phyloP scores from a whole-genome alignment of 23 red algal genomes.

The Cyanidium caldarium region DNA sequence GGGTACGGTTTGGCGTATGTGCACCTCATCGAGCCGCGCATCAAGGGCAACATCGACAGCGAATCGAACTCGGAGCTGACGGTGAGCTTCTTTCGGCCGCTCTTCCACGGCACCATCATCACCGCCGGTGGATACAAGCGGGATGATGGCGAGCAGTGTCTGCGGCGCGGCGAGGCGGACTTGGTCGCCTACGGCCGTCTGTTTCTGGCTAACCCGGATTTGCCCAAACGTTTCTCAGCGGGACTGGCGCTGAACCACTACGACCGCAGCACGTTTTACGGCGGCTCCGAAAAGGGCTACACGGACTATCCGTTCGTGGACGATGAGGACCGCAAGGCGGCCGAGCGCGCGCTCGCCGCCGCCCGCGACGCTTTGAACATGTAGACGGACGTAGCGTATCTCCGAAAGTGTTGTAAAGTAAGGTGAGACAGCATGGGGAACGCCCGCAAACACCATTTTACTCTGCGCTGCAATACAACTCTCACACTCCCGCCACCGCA shows the following conservation, averaged over 20 bases:
- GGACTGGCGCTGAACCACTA: conserved; percentile 15
- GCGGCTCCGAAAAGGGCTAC: conserved; percentile 29
- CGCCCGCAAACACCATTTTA: neutral
- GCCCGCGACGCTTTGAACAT: too few species aligned
- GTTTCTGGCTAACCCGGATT: conserved; percentile 44
- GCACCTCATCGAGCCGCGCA: conserved; percentile 38
- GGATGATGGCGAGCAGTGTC: conserved; percentile 33
- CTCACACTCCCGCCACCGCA: too few species aligned
- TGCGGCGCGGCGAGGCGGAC: conserved; percentile 23
- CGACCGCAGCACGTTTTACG: conserved; percentile 21
- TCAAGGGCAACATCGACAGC: neutral
- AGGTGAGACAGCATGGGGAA: neutral
- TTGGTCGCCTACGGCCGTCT: conserved; percentile 42
- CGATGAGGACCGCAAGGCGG: too few species aligned
- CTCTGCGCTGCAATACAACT: neutral
- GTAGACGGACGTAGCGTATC: too few species aligned
- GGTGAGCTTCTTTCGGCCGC: conserved; percentile 23
- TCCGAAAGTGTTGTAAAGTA: neutral
- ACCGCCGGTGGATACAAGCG: conserved; percentile 39
- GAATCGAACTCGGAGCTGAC: conserved; percentile 22
- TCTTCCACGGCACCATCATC: conserved; percentile 33
- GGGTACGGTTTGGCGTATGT: conserved; percentile 40
- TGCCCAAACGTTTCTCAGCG: conserved; percentile 20
- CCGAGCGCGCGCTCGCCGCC: too few species aligned
- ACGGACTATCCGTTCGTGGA: conserved; percentile 31